Evolutionary conservation across 768 basidiomycete species (phyloP), one percentile per base, ranked within the genome.

Genomic region (Trametes punicea): DNA sequence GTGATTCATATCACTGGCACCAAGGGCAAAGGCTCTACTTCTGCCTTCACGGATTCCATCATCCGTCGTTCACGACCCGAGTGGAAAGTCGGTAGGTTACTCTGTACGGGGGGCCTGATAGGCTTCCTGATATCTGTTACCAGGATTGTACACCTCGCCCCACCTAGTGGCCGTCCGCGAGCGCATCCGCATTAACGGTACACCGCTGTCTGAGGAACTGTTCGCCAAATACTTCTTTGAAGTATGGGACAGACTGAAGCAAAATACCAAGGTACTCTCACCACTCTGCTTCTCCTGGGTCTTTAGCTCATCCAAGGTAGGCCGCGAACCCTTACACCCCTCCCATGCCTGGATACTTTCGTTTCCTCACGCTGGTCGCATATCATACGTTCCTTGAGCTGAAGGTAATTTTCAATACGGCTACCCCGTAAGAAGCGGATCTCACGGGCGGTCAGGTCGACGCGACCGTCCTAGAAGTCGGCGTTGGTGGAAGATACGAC

Each of bases 11-110:
- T 99, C 62, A 95, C 96, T 8, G 96, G 96, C 3, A 98, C 97
- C 4, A 99, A 99, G 73, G 96, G 96, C 30, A 99, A 99, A 70
- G 96, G 96, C 6, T 98, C 96, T 3, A 94, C 97, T 1, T 92
- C 90, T 61, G 96, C 97, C 7, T 98, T 98, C 65, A 81, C 83
- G 4, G 88, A 93, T 64, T 90, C 89, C 9, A 85, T 98, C 50
- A 75, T 98, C 46, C 82, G 91, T n/a, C 77, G 81, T 56, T 72
- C 79, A n/a, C 80, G 73, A 61, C 87, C 94, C 6, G 73, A 77
- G 2, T 90, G 87, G 77, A 94, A 85, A 76, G 81, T 90, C 60
- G 96, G 93, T 90, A 67, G 25, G 42, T 25, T 42, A 3, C 4
- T 3, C 3, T 26, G 13, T 10, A 26, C 1, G 13, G 2, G 11